phyloP scores from a whole-genome alignment of 352 stramenopile species.

The Phytophthora foliorum region DNA sequence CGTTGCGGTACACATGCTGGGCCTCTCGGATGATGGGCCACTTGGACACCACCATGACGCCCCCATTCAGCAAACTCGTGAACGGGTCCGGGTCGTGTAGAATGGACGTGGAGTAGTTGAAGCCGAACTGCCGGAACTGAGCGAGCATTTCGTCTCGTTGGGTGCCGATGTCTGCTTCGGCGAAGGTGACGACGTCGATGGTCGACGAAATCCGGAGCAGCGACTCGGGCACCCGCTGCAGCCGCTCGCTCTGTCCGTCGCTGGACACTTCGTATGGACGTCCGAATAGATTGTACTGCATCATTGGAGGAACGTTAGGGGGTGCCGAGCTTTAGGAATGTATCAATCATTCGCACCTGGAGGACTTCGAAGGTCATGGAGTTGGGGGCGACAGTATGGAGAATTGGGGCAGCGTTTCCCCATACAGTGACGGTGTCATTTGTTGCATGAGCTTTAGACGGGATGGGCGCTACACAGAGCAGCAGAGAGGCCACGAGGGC shows the following conservation, averaged over 20 bases:
- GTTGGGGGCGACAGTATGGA: slow-evolving; percentile 6
- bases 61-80: slow-evolving; percentile 83
- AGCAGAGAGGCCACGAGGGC: slow-evolving; percentile 7
- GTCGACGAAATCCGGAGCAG: slow-evolving; percentile 48
- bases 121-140: slow-evolving; percentile 65
- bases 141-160: slow-evolving; percentile 71
- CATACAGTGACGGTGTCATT: slow-evolving; percentile 14
- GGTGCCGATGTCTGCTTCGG: slow-evolving; percentile 62
- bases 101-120: slow-evolving; percentile 72
- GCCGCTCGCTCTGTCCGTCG: slow-evolving; percentile 74
- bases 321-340: background rate
- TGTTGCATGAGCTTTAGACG: background rate
- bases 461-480: background rate
- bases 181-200: slow-evolving; percentile 86
- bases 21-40: slow-evolving; percentile 84
- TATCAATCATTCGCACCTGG: slow-evolving; percentile 43
- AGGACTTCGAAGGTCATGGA: slow-evolving; percentile 69
- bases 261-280: slow-evolving; percentile 73
- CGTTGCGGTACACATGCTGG: slow-evolving; percentile 81
- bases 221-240: slow-evolving; percentile 68
- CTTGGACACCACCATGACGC: slow-evolving; percentile 84
- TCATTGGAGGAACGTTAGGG: background rate
- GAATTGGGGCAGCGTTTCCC: slow-evolving; percentile 2
- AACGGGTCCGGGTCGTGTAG: slow-evolving; percentile 85
- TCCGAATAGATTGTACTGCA: slow-evolving; percentile 89